These are phyloP conservation scores for Nothopassalora personata DNA, from an alignment of 2,329 filamentous ascomycete species.

Conservation along the genomic window DNA sequence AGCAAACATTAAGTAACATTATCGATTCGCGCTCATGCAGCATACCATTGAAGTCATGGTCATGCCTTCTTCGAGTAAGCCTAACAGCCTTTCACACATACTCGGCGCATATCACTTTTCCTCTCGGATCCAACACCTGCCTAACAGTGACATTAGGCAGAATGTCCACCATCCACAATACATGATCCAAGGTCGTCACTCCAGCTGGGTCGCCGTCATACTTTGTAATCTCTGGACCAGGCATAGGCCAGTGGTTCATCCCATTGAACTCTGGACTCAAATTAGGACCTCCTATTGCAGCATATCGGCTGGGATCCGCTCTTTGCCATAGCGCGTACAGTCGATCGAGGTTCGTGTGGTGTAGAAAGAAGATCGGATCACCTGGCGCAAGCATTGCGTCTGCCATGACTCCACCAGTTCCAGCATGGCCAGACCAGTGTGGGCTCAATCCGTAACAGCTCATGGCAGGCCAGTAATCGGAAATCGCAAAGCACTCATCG, in stretches of 20 bases:
- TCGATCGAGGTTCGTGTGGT: conserved; percentile 22
- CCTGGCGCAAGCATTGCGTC: conserved; percentile 20
- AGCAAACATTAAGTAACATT: neutral
- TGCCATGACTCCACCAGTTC: conserved; percentile 18
- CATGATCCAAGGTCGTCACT: conserved; percentile 17
- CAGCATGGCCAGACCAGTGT: conserved; percentile 19
- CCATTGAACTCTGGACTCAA: conserved; percentile 13
- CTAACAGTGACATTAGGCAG: conserved; percentile 20
- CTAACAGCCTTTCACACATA: conserved; percentile 7
- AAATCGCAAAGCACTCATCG: conserved; percentile 13
- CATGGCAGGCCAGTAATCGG: conserved; percentile 13
- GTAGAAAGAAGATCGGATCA: conserved; percentile 22
- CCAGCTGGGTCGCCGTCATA: conserved; percentile 16
- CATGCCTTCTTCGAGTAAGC: neutral
- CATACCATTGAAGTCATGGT: neutral
- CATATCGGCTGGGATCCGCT: conserved; percentile 8
- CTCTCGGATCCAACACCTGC: conserved; percentile 16
- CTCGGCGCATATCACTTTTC: conserved; percentile 13
- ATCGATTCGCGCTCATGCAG: neutral
- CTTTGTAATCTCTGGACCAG: conserved; percentile 19
- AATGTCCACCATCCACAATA: conserved; percentile 18
- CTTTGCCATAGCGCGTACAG: conserved; percentile 19
- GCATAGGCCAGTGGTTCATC: conserved; percentile 14
- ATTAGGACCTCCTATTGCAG: conserved; percentile 17
- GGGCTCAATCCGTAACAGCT: conserved; percentile 17